phyloP scores from a whole-genome alignment of 1,139 yeast genomes.

The Wickerhamiella infanticola region DNA sequence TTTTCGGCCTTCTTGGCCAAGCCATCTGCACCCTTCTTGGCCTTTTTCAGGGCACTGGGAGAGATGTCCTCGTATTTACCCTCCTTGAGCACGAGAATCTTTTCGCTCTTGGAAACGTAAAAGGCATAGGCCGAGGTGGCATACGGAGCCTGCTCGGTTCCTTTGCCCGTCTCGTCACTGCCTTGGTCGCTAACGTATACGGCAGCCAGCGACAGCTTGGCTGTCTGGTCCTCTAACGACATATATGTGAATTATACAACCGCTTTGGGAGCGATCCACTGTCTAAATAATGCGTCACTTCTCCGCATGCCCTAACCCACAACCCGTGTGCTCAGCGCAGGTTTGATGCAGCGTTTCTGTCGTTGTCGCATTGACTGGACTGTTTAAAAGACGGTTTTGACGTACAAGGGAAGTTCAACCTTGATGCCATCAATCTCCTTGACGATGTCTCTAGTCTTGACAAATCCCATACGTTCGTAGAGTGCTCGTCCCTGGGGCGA shows the following conservation, averaged over 20 bases:
- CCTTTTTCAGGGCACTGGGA: slow-evolving; percentile 91
- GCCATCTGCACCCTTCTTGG: slow-evolving; percentile 91
- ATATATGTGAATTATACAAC: slow-evolving; percentile 4
- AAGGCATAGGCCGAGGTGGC: slow-evolving; percentile 76
- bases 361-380: background rate
- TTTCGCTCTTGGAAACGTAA: slow-evolving; percentile 34
- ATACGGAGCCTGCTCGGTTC: slow-evolving; percentile 55
- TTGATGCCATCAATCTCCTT: background rate
- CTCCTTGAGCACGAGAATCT: slow-evolving; percentile 51
- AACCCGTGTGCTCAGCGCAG: background rate
- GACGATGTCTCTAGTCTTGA: background rate
- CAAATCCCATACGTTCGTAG: background rate
- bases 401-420: background rate
- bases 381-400: background rate
- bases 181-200: slow-evolving; percentile 11
- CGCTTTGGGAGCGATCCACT: too few species aligned
- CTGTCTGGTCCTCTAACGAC: slow-evolving; percentile 14
- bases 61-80: slow-evolving; percentile 60
- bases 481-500: background rate
- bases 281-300: background rate
- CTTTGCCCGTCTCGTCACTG: slow-evolving; percentile 30
- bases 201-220: background rate
- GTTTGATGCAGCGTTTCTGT: background rate
- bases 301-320: background rate
- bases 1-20: slow-evolving; percentile 80